Conservation (phyloP, 2,329 filamentous ascomycete genomes). For the Epichloe bromicola region DNA sequence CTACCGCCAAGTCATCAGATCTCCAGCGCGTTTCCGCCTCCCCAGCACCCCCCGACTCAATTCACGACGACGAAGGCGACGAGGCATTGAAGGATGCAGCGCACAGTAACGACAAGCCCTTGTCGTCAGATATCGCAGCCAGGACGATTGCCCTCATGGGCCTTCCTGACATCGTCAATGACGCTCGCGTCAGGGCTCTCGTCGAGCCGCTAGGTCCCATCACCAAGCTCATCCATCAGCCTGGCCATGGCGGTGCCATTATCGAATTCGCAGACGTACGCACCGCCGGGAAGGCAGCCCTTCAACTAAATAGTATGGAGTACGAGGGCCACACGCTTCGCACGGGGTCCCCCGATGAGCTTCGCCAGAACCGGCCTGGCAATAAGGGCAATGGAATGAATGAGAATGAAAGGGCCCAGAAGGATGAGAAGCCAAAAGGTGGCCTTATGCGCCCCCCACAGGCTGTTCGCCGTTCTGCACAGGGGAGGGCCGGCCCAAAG, state of each 20-base stretch:
- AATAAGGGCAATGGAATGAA: constrained; percentile 17
- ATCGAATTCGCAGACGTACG: constrained; percentile 65
- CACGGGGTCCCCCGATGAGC: constrained; percentile 40
- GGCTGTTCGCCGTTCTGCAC: constrained; percentile 27
- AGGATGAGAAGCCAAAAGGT: constrained; percentile 8
- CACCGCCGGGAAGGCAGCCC: constrained; percentile 58
- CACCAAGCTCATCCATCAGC: constrained; percentile 64
- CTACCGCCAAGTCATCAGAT: constrained; percentile 32
- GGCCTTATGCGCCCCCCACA: constrained; percentile 32
- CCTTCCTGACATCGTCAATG: constrained; percentile 84
- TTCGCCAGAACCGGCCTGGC: constrained; percentile 38
- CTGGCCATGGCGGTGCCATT: constrained; percentile 72
- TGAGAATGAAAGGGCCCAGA: not conserved
- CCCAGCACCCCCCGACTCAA: constrained; percentile 20
- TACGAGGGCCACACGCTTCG: constrained; percentile 41
- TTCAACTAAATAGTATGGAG: constrained; percentile 42
- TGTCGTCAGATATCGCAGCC: constrained; percentile 38
- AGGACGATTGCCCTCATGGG: constrained; percentile 74
- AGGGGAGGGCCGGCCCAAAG: constrained; percentile 28
- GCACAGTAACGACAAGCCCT: constrained; percentile 18
- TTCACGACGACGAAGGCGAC: constrained; percentile 24
- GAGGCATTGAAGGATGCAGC: constrained; percentile 23
- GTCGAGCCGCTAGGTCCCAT: constrained; percentile 59
- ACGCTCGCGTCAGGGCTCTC: constrained; percentile 63
- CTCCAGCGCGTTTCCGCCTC: constrained; percentile 19